Evolutionary conservation across 2,329 filamentous ascomycete genomes (phyloP).

Genomic region (Fusarium mexicanum): DNA sequence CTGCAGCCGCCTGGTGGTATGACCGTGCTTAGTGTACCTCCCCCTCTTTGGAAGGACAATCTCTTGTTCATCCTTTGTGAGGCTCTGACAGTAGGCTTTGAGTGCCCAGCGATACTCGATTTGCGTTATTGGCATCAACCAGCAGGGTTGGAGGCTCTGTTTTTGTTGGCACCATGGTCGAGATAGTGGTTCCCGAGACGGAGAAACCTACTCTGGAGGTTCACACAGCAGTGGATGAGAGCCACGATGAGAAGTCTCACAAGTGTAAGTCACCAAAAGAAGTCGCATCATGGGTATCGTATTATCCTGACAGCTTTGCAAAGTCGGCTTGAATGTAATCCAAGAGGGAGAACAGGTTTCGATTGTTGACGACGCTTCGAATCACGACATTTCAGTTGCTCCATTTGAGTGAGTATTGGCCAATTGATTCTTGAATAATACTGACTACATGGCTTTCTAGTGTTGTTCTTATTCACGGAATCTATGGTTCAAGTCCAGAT

Average conservation of each 20-base stretch:
- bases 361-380: not conserved
- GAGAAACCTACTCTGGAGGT: not conserved
- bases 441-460: not conserved
- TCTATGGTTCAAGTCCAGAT: not conserved
- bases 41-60: not conserved
- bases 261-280: not conserved
- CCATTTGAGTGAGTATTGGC: not conserved
- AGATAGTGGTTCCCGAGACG: not conserved
- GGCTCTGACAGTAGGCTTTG: not conserved
- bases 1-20: not conserved
- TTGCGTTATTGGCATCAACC: not conserved
- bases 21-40: not conserved
- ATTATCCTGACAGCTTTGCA: not conserved
- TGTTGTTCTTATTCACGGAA: not conserved
- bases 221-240: not conserved
- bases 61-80: not conserved
- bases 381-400: not conserved
- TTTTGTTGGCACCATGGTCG: not conserved
- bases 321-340: not conserved
- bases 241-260: not conserved
- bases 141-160: not conserved
- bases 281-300: not conserved
- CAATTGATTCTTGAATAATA: not conserved
- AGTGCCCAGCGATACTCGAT: not conserved
- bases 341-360: not conserved